Percentiles rank a stretch among this genome's conserved stretches.
phyloP scores from a whole-genome alignment of 345 rosid species.

The Eucalyptus coolabah region DNA sequence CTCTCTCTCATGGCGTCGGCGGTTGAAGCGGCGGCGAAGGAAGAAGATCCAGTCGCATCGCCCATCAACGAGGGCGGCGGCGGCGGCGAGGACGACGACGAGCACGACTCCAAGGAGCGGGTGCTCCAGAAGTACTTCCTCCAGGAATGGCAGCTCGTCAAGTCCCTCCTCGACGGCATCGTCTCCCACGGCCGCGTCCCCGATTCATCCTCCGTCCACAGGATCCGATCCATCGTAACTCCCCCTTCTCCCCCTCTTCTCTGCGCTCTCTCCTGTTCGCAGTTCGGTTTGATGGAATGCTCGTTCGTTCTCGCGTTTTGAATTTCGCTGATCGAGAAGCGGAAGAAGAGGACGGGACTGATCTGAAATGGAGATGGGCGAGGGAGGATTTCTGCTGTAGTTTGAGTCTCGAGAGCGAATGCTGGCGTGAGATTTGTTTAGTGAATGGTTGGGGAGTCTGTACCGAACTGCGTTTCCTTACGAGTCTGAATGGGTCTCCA shows the following conservation, averaged over 20 bases:
- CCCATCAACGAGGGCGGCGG: not conserved
- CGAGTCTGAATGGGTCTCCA: not conserved
- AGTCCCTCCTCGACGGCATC: conserved; percentile 58
- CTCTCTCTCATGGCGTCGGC: conserved; percentile 10
- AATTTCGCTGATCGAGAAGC: not conserved
- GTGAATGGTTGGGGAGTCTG: not conserved
- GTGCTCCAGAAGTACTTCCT: conserved; percentile 75
- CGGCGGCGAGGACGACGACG: conserved; percentile 49
- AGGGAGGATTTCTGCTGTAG: not conserved
- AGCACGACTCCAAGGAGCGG: conserved; percentile 59
- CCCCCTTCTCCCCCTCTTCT: not conserved
- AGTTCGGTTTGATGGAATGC: not conserved
- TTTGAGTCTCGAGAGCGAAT: not conserved
- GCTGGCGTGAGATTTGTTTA: not conserved
- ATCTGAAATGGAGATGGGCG: not conserved
- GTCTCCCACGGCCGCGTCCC: conserved; percentile 50
- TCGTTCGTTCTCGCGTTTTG: not conserved
- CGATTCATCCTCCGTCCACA: conserved; percentile 48
- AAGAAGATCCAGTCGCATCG: not conserved
- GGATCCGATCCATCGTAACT: conserved; percentile 76
- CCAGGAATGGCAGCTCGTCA: conserved; percentile 78
- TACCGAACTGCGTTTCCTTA: not conserved
- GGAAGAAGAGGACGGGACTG: not conserved
- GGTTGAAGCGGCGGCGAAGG: conserved; percentile 6
- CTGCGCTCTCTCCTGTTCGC: not conserved